A percentile compares a stretch with the other conserved stretches of the same genome.
These are phyloP conservation scores for Candida rishiriensis DNA, from an alignment of 805 yeast genomes.

Conservation along the genomic window DNA sequence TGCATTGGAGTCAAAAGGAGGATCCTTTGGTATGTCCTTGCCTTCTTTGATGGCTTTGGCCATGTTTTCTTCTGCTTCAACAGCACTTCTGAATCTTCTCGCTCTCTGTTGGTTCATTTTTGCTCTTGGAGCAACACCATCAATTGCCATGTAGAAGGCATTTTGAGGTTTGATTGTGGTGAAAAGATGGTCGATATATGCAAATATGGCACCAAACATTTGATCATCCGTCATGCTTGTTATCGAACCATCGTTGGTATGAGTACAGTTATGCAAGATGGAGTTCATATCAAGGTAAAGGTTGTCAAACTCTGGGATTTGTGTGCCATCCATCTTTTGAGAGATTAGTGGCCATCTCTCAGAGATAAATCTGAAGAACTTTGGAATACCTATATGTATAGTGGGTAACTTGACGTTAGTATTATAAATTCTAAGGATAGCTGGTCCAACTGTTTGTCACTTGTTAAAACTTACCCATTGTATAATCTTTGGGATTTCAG, in stretches of 20 bases:
- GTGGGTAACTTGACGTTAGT: background rate
- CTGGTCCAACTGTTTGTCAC: background rate
- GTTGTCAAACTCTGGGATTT: conserved; percentile 91
- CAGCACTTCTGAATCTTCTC: conserved; percentile 89
- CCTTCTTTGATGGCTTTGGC: conserved; percentile 73
- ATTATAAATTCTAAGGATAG: background rate
- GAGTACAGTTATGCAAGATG: conserved; percentile 90
- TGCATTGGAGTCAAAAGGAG: conserved; percentile 85
- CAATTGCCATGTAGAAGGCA: conserved; percentile 92
- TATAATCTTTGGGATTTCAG: background rate
- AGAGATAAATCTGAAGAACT: conserved; percentile 92
- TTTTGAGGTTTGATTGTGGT: conserved; percentile 81
- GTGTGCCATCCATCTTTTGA: conserved; percentile 73
- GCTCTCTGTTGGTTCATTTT: conserved; percentile 98
- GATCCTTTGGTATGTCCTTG: conserved; percentile 70
- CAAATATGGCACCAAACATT: conserved; percentile 87
- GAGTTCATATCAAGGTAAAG: conserved; percentile 97
- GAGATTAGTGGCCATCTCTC: conserved; percentile 98
- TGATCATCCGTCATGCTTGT: conserved; percentile 78
- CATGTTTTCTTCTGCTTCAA: conserved; percentile 80
- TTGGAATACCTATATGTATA: conserved; percentile 77
- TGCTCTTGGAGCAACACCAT: conserved; percentile 98
- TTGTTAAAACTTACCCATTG: conserved; percentile 1
- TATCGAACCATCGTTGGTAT: conserved; percentile 63
- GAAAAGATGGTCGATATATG: conserved; percentile 90